Conservation (phyloP, 805 yeast species). For the Schizosaccharomyces cryophilus region DNA sequence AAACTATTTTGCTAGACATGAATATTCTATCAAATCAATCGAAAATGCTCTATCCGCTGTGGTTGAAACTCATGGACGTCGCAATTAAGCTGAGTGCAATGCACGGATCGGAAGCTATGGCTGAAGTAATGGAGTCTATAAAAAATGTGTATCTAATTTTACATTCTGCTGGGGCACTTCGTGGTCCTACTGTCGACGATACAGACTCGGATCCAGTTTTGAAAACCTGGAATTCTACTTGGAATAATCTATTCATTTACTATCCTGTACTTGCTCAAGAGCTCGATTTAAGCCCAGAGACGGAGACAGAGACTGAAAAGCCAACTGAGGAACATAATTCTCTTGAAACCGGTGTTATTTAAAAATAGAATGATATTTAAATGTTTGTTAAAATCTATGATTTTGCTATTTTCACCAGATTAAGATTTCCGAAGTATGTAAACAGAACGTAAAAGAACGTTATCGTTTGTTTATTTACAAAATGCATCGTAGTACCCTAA, state of each 20-base stretch:
- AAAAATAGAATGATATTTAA: no score
- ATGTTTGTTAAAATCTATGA: no score
- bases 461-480: no score
- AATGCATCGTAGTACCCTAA: no score
- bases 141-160: background rate
- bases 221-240: background rate
- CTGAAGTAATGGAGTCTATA: background rate
- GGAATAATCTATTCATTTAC: background rate
- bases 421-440: no score
- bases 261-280: background rate
- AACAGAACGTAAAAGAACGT: no score
- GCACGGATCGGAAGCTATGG: background rate
- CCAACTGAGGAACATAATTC: background rate
- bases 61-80: background rate
- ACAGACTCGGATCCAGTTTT: background rate
- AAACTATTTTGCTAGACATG: background rate
- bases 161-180: background rate
- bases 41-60: background rate
- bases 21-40: background rate
- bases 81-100: background rate
- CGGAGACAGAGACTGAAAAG: background rate
- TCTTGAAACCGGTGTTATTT: background rate
- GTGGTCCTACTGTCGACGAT: background rate
- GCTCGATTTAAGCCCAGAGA: background rate
- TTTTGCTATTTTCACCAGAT: no score